Evolutionary conservation across 192 early-diverging fungal species (phyloP).

Genomic region (Backusella circina): DNA sequence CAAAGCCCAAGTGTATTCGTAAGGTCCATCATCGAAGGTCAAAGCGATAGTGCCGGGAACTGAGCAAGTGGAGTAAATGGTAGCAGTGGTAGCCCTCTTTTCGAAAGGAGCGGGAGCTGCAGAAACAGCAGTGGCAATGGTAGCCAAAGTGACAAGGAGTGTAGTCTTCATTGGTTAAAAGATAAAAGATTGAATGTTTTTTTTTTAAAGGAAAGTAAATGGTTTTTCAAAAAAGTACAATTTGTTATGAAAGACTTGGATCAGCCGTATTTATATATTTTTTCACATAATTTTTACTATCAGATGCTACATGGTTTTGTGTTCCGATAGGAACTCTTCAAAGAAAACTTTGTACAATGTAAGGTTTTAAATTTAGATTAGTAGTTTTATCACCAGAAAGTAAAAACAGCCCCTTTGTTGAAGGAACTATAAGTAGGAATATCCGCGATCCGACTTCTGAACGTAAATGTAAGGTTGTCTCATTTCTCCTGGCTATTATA

Average conservation of each 20-base stretch:
- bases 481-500: neutral
- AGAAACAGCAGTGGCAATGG: slow-evolving; percentile 9
- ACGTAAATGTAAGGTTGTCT: neutral
- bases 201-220: slow-evolving; percentile 8
- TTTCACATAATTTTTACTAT: neutral
- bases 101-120: slow-evolving; percentile 3
- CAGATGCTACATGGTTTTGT: neutral
- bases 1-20: slow-evolving; percentile 23
- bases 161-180: neutral
- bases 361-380: neutral
- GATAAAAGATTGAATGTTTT: neutral
- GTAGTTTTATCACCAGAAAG: neutral
- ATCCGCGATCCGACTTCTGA: neutral
- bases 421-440: neutral
- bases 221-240: neutral
- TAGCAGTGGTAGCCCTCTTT: slow-evolving; percentile 7
- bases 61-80: neutral
- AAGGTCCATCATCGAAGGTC: slow-evolving; percentile 58
- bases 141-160: slow-evolving; percentile 10
- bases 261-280: neutral
- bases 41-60: slow-evolving; percentile 44
- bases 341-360: neutral
- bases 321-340: neutral
- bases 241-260: neutral
- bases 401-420: neutral